These are phyloP conservation scores for Erysimum cheiranthoides DNA, from an alignment of 345 rosid genomes.

Conservation along the genomic window DNA sequence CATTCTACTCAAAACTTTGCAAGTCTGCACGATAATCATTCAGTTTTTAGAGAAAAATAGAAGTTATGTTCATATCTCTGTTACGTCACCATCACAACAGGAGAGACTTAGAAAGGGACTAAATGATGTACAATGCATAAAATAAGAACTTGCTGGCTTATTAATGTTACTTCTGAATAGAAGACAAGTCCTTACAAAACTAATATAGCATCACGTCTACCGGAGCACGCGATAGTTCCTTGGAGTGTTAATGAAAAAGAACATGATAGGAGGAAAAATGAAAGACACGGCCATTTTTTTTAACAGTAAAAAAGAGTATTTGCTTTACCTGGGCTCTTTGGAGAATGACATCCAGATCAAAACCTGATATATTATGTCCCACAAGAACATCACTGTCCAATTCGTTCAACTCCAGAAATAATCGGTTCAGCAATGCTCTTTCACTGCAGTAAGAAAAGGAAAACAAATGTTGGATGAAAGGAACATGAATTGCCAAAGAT, in stretches of 20 bases:
- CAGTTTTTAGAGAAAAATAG: slow-evolving; percentile 14
- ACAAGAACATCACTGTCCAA: slow-evolving; percentile 94
- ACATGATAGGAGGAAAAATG: not conserved
- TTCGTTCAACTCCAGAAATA: slow-evolving; percentile 84
- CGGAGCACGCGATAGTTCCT: not conserved
- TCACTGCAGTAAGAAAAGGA: slow-evolving; percentile 67
- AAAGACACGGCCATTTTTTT: slow-evolving; percentile 8
- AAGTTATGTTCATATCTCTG: slow-evolving; percentile 14
- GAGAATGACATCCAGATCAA: slow-evolving; percentile 95
- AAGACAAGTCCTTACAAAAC: slow-evolving; percentile 12
- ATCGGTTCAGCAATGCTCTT: slow-evolving; percentile 86
- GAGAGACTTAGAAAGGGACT: slow-evolving; percentile 8
- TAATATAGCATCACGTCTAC: slow-evolving; percentile 3
- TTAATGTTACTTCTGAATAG: not conserved
- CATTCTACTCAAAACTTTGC: slow-evolving; percentile 84
- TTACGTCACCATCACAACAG: slow-evolving; percentile 1
- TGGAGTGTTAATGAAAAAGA: not conserved
- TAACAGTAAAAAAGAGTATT: slow-evolving; percentile 12
- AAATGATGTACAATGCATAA: slow-evolving; percentile 16
- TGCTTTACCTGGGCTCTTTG: slow-evolving; percentile 84
- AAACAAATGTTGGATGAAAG: not conserved
- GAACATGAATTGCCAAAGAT: not conserved
- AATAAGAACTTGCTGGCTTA: not conserved
- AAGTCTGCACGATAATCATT: slow-evolving; percentile 57
- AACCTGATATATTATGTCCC: slow-evolving; percentile 98